phyloP scores from a whole-genome alignment of 495 filamentous ascomycete genomes.

The Penicillium bovifimosum region DNA sequence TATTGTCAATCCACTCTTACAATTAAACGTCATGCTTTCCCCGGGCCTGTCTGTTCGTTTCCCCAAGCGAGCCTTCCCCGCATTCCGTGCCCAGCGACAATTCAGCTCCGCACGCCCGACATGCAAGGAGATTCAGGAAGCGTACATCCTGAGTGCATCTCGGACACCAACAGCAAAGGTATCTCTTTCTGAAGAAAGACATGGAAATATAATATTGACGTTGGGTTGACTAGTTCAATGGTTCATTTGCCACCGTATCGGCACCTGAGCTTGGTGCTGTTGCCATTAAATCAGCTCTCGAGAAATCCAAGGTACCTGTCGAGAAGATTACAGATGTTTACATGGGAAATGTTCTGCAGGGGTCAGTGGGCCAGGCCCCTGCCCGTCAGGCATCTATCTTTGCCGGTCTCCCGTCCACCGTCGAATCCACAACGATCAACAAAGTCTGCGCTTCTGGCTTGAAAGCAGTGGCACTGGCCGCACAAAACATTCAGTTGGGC shows the following conservation, averaged over 20 bases:
- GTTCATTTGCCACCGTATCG: constrained; percentile 73
- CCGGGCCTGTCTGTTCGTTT: constrained; percentile 27
- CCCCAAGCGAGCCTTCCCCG: constrained; percentile 31
- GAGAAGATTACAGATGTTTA: constrained; percentile 83
- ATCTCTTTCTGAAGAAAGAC: constrained; percentile 1
- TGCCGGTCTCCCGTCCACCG: constrained; percentile 69
- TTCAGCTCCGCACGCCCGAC: constrained; percentile 59
- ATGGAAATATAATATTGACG: background rate
- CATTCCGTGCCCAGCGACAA: constrained; percentile 51
- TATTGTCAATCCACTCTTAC: background rate
- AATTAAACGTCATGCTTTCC: constrained; percentile 21
- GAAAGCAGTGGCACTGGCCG: constrained; percentile 85
- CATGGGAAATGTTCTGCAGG: constrained; percentile 96
- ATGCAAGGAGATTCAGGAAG: constrained; percentile 73
- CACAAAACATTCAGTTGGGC: constrained; percentile 90
- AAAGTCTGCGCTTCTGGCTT: constrained; percentile 95
- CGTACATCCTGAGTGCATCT: constrained; percentile 83
- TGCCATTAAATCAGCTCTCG: constrained; percentile 83
- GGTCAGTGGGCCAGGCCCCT: constrained; percentile 76
- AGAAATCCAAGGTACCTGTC: constrained; percentile 72
- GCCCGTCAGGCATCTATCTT: constrained; percentile 87
- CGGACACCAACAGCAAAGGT: constrained; percentile 88
- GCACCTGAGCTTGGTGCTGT: constrained; percentile 79
- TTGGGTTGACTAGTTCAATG: constrained; percentile 68
- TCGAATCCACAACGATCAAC: constrained; percentile 89